Evolutionary conservation across 352 stramenopile genomes (phyloP), one percentile per base, ranked within the genome.

Genomic region (Phytopythium delawarense): DNA sequence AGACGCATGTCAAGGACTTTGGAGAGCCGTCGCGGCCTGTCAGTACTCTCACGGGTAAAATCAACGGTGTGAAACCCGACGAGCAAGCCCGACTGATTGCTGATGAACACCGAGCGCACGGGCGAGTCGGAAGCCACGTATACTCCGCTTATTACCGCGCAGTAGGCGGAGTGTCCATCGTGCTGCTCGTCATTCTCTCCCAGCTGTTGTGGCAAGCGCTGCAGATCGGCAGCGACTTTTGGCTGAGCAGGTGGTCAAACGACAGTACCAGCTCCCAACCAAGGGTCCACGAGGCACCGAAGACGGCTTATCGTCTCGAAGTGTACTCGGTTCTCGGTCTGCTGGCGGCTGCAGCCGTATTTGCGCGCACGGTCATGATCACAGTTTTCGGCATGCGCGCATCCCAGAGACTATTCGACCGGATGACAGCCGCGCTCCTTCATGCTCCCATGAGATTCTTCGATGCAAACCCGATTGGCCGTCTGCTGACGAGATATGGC

Each of bases 361-460:
- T 88, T 1, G 55, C 62, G 13, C 76, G 86, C 5, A 69, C 81
- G 32, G 44, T 83, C 4, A 67, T 80, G 53, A 72, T 75, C 21
- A 76, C 74, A 11, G 59, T 65, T 16, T 81, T 73, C 2, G 78
- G 79, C 9, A 62, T 92, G 15, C 50, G 59, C 11, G 78, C 78
- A 2, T 78, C 75, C 2, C 66, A 77, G 34, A 74, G 73, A 40
- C 72, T 98, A 37, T 96, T 98, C 62, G 72, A 98, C 45, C 62
- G 84, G n/a, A 81, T 98, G 63, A 96, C 91, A 18, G 67, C 79
- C 12, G 87, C 84, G 48, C 79, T 98, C 11, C 75, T 98, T 28
- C 66, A 83, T 37, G 94, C 94, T 20, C 91, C 93, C 4, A 86
- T 98, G 62, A 64, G 80, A 8, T 98, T 98, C 67, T 98, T 98